Evolutionary conservation across 805 yeast genomes (phyloP).

Genomic region (Yamadazyma phyllophila): DNA sequence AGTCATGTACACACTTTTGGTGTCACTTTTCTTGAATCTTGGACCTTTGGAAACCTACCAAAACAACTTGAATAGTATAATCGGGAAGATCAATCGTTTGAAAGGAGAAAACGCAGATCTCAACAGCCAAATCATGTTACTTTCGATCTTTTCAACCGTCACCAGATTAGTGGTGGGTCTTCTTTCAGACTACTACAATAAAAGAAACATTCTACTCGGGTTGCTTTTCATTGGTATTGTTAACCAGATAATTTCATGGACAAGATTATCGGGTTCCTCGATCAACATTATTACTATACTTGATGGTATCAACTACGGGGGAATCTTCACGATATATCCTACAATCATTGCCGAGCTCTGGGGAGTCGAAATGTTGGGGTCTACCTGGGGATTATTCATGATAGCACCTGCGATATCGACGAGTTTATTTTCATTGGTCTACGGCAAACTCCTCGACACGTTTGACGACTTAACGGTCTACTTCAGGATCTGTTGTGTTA

Average conservation of each 20-base stretch:
- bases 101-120: slow-evolving; percentile 14
- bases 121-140: slow-evolving; percentile 54
- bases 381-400: slow-evolving; percentile 89
- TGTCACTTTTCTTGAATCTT: slow-evolving; percentile 61
- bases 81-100: slow-evolving; percentile 33
- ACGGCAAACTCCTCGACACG: slow-evolving; percentile 61
- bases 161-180: slow-evolving; percentile 69
- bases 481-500: slow-evolving; percentile 24
- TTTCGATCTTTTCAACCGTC: slow-evolving; percentile 66
- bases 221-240: slow-evolving; percentile 27
- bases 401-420: slow-evolving; percentile 87
- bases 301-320: slow-evolving; percentile 77
- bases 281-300: slow-evolving; percentile 39
- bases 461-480: slow-evolving; percentile 23
- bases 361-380: slow-evolving; percentile 87
- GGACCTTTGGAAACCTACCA: slow-evolving; percentile 88
- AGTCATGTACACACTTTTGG: slow-evolving; percentile 61
- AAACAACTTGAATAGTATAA: slow-evolving; percentile 76
- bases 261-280: slow-evolving; percentile 14
- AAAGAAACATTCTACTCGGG: slow-evolving; percentile 26
- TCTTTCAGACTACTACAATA: slow-evolving; percentile 55
- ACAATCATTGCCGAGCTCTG: slow-evolving; percentile 79
- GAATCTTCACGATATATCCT: slow-evolving; percentile 82
- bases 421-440: slow-evolving; percentile 61
- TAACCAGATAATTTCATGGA: slow-evolving; percentile 26